These are phyloP conservation scores for Neodidymelliopsis sp. DNA, from an alignment of 2,329 filamentous ascomycete genomes.

Conservation along the genomic window DNA sequence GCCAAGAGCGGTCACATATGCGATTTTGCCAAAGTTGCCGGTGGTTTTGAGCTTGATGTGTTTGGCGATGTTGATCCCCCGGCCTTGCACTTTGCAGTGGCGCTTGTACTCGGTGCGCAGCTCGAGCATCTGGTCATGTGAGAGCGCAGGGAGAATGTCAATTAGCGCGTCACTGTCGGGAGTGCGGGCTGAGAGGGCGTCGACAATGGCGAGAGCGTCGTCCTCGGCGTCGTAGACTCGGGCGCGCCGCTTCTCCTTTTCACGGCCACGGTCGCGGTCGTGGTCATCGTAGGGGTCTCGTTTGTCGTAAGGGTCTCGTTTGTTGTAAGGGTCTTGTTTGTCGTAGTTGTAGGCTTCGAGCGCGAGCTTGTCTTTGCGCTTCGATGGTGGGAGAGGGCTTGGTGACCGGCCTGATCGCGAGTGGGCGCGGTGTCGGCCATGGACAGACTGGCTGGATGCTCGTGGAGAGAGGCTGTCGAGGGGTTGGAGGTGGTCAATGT, in stretches of 20 bases:
- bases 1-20: conserved; percentile 88
- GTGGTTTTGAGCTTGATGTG: conserved; percentile 84
- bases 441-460: conserved; percentile 35
- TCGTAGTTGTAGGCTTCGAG: conserved; percentile 44
- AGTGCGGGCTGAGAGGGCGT: conserved; percentile 72
- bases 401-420: conserved; percentile 45
- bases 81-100: conserved; percentile 81
- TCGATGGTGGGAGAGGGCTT: conserved; percentile 34
- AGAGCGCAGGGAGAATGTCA: conserved; percentile 82
- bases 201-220: conserved; percentile 78
- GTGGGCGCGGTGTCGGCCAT: conserved; percentile 38
- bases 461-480: conserved; percentile 45
- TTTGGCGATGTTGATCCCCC: conserved; percentile 84
- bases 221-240: conserved; percentile 84
- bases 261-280: conserved; percentile 18
- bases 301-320: conserved; percentile 2
- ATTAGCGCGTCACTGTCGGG: conserved; percentile 74
- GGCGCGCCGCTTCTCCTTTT: conserved; percentile 63
- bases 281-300: conserved; percentile 21
- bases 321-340: not conserved
- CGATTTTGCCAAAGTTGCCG: conserved; percentile 84
- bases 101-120: conserved; percentile 90
- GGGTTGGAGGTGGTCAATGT: conserved; percentile 56
- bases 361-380: conserved; percentile 44
- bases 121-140: conserved; percentile 86